A percentile compares a stretch with the other conserved stretches of the same genome.
phyloP scores from a whole-genome alignment of 805 yeast species.

The Brettanomyces nanus region DNA sequence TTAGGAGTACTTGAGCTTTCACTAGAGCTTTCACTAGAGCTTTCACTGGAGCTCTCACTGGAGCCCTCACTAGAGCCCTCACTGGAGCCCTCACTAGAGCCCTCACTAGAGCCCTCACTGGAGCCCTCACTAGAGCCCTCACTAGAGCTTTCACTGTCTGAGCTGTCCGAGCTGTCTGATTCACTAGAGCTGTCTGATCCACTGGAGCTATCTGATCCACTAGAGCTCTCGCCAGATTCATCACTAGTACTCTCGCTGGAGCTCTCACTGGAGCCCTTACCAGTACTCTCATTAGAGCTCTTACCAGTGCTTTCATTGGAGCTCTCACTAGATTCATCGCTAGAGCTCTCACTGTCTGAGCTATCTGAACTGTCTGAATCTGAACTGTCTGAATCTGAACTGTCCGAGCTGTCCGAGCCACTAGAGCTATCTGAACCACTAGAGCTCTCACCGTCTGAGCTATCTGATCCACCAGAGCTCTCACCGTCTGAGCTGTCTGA shows the following conservation, averaged over 20 bases:
- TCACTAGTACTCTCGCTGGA: conserved; percentile 3
- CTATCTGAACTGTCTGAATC: conserved; percentile 10
- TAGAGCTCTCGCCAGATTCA: neutral
- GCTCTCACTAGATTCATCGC: conserved; percentile 10
- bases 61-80: conserved; percentile 6
- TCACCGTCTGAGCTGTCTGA: conserved; percentile 8
- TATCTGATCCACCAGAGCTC: conserved; percentile 3
- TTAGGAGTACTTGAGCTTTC: conserved; percentile 5
- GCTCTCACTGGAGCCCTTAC: conserved; percentile 4
- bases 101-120: conserved; percentile 8
- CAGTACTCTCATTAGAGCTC: conserved; percentile 7
- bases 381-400: conserved; percentile 16
- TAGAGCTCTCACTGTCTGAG: conserved; percentile 8
- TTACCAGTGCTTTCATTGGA: neutral
- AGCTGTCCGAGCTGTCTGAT: conserved; percentile 14
- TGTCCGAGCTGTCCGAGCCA: conserved; percentile 11
- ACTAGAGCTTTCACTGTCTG: conserved; percentile 15
- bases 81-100: conserved; percentile 2
- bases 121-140: conserved; percentile 8
- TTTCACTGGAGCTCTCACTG: conserved; percentile 5
- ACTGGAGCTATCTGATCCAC: conserved; percentile 10
- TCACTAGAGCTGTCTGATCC: conserved; percentile 2
- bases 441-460: conserved; percentile 12
- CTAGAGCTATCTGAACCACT: conserved; percentile 6
- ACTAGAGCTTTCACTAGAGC: conserved; percentile 1